Conservation (phyloP, 2,329 filamentous ascomycete species). For the Botrytis squamosa region DNA sequence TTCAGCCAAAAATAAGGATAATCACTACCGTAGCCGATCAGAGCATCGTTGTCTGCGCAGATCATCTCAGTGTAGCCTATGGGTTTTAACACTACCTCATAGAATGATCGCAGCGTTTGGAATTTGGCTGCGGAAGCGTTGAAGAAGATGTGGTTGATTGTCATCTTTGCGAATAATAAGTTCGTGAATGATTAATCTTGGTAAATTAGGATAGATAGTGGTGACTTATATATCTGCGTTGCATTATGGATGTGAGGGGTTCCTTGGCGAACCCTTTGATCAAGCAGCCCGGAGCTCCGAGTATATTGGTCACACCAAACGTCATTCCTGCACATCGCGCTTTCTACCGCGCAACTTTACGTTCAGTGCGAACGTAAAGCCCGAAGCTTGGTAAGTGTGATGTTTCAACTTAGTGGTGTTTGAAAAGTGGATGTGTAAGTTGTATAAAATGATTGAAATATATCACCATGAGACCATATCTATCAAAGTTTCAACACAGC, state of each 20-base stretch:
- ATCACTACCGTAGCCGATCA: background rate
- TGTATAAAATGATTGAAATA: background rate
- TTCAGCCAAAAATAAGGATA: background rate
- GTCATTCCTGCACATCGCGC: background rate
- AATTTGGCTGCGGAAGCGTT: background rate
- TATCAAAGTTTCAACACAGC: background rate
- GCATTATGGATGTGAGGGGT: too few species aligned
- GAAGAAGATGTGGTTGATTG: background rate
- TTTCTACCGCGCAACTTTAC: background rate
- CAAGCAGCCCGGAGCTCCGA: background rate
- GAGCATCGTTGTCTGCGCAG: background rate
- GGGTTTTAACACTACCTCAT: background rate
- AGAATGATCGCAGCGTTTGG: background rate
- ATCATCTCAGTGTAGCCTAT: background rate
- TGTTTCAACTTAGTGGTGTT: too few species aligned
- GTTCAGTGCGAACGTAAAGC: background rate
- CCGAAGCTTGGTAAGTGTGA: too few species aligned
- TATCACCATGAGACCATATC: background rate
- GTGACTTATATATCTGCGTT: too few species aligned
- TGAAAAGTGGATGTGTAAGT: background rate
- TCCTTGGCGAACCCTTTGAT: background rate
- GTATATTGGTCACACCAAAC: background rate
- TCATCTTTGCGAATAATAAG: background rate
- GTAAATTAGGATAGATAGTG: too few species aligned
- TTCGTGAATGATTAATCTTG: background rate